These are phyloP conservation scores for Fusarium bulbicola DNA, from an alignment of 2,329 filamentous ascomycete genomes.

Conservation along the genomic window DNA sequence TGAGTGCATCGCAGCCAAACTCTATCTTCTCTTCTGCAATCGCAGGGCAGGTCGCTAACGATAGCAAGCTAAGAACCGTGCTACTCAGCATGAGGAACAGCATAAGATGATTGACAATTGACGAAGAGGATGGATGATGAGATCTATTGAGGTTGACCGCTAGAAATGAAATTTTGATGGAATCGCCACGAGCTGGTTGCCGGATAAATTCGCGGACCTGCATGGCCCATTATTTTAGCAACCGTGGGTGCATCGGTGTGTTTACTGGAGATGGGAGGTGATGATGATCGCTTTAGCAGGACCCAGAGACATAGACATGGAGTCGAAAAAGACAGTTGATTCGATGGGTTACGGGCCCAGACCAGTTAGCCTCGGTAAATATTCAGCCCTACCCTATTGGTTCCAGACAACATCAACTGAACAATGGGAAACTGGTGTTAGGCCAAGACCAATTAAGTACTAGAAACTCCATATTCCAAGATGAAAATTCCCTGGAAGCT, in stretches of 20 bases:
- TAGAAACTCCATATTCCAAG: too few relatives aligned
- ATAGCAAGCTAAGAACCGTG: background rate
- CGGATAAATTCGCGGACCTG: background rate
- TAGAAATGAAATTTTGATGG: fast-evolving
- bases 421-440: too few relatives aligned
- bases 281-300: background rate
- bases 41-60: background rate
- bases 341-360: background rate
- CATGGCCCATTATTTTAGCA: background rate
- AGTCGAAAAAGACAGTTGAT: background rate
- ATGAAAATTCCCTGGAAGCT: too few relatives aligned
- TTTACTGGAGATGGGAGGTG: background rate
- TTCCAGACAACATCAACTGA: too few relatives aligned
- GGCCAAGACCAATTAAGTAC: too few relatives aligned
- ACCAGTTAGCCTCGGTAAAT: background rate
- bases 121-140: fast-evolving
- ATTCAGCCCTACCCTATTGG: background rate
- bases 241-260: background rate
- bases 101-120: background rate
- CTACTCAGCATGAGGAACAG: background rate
- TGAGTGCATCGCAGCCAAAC: slow-evolving; percentile 11
- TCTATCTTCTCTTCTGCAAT: fast-evolving
- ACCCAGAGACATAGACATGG: background rate
- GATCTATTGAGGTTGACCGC: background rate
- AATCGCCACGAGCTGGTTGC: background rate